These are phyloP conservation scores for Cytospora leucostoma DNA, from an alignment of 2,329 filamentous ascomycete genomes.

Conservation along the genomic window DNA sequence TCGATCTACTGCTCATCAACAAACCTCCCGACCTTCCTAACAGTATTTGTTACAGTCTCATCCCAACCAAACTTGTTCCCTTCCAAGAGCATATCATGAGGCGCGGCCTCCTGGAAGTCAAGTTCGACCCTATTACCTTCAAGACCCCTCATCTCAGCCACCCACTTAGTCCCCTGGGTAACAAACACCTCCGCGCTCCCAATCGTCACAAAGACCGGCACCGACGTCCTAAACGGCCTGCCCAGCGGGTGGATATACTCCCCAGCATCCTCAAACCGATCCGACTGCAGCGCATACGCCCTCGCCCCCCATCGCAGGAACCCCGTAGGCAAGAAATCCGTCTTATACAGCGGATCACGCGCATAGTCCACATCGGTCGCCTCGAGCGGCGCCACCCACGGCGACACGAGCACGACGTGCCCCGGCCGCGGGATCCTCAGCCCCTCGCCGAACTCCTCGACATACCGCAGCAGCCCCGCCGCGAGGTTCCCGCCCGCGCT, in stretches of 20 bases:
- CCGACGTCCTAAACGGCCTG: slow-evolving; percentile 41
- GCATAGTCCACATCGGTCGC: slow-evolving; percentile 29
- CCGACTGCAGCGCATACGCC: slow-evolving; percentile 36
- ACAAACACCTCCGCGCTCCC: slow-evolving; percentile 46
- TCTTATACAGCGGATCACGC: neutral
- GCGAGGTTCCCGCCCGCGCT: slow-evolving; percentile 51
- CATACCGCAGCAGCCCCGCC: slow-evolving; percentile 48
- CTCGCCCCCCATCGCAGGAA: slow-evolving; percentile 42
- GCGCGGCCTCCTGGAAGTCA: slow-evolving; percentile 40
- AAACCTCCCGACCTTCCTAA: slow-evolving; percentile 15
- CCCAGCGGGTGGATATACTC: slow-evolving; percentile 42
- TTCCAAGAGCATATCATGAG: slow-evolving; percentile 47
- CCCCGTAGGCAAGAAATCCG: slow-evolving; percentile 12
- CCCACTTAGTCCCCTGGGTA: slow-evolving; percentile 42
- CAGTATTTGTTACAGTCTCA: slow-evolving; percentile 24
- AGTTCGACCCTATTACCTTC: slow-evolving; percentile 43
- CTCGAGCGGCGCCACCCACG: slow-evolving; percentile 33
- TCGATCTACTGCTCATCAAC: slow-evolving; percentile 1
- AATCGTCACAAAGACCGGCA: slow-evolving; percentile 44
- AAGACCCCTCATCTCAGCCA: slow-evolving; percentile 38
- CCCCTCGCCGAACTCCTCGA: slow-evolving; percentile 42
- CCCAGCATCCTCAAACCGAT: slow-evolving; percentile 24
- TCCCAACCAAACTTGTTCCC: slow-evolving; percentile 44
- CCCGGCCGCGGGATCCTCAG: slow-evolving; percentile 38
- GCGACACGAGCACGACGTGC: slow-evolving; percentile 41